Evolutionary conservation across 2,329 filamentous ascomycete species (phyloP), one percentile per base, ranked within the genome.

Genomic region (Diatrype stigma): DNA sequence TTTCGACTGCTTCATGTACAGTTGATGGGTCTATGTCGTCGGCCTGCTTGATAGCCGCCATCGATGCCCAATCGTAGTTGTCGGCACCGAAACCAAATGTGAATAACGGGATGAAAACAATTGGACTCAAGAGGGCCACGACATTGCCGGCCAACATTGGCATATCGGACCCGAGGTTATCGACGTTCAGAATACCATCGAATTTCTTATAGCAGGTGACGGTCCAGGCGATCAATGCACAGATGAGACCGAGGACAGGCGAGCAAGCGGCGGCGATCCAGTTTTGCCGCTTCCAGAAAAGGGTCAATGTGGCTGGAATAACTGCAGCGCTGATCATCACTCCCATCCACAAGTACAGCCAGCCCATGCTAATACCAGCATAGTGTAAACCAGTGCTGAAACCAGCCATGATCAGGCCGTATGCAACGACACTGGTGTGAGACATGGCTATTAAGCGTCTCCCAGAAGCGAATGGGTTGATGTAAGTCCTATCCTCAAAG

Each of bases 121-220:
- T 17, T 12, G 58, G 58, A 40, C 56, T 60, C 7, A 56, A 38
- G 16, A 60, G 56, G 17, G 58, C 57, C 22, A 59, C 56, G 22
- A 56, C 58, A n/a, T 95, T 94, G 44, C 90, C 90, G 0, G 86
- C 89, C n/a, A 95, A 72, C 89, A 94, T 94, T 16, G 89, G 88
- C 56, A 87, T 81, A 70, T 94, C 93, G 37, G 83, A 79, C 1
- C 90, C 90, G 0, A 89, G 91, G 57, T 85, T 87, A 0, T 73
- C 77, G 34, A 96, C 87, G 40, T 76, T 81, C 19, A 96, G 77
- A 2, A 71, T 70, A n/a, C 87, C 87, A 60, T 82, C 48, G 45
- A 45, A 87, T 62, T 87, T 67, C 55, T 79, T 82, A 63, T 86
- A 83, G 8, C 87, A 80, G 0, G 86, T 90, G 5, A 90, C 87